Evolutionary conservation across 208 protist species (phyloP).

Genomic region (Trypanosoma mega): DNA sequence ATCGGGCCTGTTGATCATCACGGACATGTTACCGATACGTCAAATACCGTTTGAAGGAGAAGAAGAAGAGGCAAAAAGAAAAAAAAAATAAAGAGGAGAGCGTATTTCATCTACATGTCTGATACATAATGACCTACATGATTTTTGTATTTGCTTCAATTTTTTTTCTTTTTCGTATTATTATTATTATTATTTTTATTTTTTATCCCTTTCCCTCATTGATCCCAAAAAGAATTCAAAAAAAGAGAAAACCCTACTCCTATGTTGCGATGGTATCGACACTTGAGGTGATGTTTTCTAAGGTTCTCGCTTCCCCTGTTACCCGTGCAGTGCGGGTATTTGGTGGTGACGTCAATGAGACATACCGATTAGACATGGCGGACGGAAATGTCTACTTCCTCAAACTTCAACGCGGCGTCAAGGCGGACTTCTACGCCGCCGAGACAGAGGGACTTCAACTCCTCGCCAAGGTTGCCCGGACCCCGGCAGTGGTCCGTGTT

Average conservation of each 20-base stretch:
- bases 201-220: no score
- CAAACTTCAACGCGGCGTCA: slow-evolving; percentile 20
- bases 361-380: slow-evolving; percentile 17
- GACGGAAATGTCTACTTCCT: slow-evolving; percentile 26
- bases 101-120: no score
- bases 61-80: no score
- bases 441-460: slow-evolving; percentile 26
- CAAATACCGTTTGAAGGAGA: no score
- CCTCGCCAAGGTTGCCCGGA: slow-evolving; percentile 14
- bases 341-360: slow-evolving; percentile 14
- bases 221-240: no score
- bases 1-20: neutral
- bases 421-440: slow-evolving; percentile 13
- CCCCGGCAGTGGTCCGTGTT: slow-evolving; percentile 13
- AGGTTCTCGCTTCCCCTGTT: slow-evolving; percentile 9
- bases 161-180: neutral
- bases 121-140: no score
- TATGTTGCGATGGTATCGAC: no score
- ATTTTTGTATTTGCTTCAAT: neutral
- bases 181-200: slow-evolving; percentile 1
- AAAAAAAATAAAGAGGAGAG: no score
- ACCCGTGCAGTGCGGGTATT: slow-evolving; percentile 1
- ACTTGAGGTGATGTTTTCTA: slow-evolving; percentile 9
- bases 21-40: no score
- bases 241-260: no score